Base-by-base conservation (phyloP, 495 filamentous ascomycete genomes). In the Aspergillus haitiensis region DNA sequence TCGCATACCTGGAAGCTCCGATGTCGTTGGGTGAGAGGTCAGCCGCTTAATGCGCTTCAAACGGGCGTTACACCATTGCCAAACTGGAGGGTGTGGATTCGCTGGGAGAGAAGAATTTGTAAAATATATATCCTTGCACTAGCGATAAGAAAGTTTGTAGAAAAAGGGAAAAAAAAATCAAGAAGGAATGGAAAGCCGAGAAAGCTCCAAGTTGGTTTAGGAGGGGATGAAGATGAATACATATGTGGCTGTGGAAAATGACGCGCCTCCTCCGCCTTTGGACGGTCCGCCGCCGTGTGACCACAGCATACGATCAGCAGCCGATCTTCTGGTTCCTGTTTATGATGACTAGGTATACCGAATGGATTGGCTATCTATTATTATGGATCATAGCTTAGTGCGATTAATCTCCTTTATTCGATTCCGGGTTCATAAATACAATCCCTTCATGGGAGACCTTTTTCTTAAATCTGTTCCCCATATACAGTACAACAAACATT, bases 1-100 rank as follows among this genome's bases (percentile, higher is more conserved):
- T 83, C 87, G 84, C 85, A 87, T 87, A 69, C 21, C 21, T 27
- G 21, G 70, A 77, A 75, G 67, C n/a, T 40, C 73, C 68, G 70
- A 65, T 70, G 63, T 66, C 16, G 52, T 68, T 65, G 59, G 52
- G 21, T 27, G 21, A 16, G 56, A 59, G 48, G 55, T 56, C 46
- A 61, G 60, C 64, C 65, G 65, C 69, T 68, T 55, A 62, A 59
- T 72, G 69, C 66, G 69, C 66, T 67, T 39, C 44, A 52, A 54
- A 59, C 42, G 48, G 57, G 58, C 13, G 58, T 70, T 72, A 77
- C 67, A 78, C 69, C 77, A 80, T 80, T 71, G 71, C 71, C 69
- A 61, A 64, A 0, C 37, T n/a, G 42, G 7, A 51, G 55, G 32
- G 15, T 31, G 40, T 40, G 5, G 18, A 16, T 9, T 44, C 7